A percentile compares a stretch with the other conserved stretches of the same genome.
phyloP scores from a whole-genome alignment of 371 early-diverging fungal genomes.

The Synchytrium microbalum region DNA sequence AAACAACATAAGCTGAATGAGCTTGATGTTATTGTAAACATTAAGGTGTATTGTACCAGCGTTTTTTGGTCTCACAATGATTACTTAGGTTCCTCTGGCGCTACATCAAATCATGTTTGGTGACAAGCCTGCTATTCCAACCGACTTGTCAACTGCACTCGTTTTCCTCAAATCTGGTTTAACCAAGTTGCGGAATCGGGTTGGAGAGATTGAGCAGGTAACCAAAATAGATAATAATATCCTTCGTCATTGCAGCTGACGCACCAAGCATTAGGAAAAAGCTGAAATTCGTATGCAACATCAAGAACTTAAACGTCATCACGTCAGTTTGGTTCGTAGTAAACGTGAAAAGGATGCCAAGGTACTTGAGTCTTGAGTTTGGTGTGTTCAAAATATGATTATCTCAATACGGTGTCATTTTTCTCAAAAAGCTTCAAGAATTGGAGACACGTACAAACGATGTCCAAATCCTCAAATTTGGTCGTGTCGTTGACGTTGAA shows the following conservation, averaged over 20 bases:
- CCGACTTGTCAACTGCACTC: slow-evolving; percentile 32
- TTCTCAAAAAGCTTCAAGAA: slow-evolving; percentile 29
- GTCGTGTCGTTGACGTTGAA: slow-evolving; percentile 46
- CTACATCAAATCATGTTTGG: slow-evolving; percentile 40
- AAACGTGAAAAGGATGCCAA: slow-evolving; percentile 44
- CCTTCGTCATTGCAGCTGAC: neutral
- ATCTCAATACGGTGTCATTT: neutral
- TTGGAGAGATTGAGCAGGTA: slow-evolving; percentile 44
- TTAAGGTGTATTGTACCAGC: neutral
- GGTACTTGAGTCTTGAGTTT: slow-evolving; percentile 14
- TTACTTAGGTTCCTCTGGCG: slow-evolving; percentile 31
- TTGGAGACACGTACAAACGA: slow-evolving; percentile 36
- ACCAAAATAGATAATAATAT: neutral
- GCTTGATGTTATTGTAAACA: slow-evolving; percentile 40
- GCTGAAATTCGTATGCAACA: slow-evolving; percentile 44
- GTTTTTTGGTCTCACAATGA: no score
- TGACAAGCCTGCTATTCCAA: slow-evolving; percentile 30
- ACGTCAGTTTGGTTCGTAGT: slow-evolving; percentile 36
- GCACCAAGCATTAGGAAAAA: slow-evolving; percentile 34
- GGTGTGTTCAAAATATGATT: neutral
- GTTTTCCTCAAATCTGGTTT: slow-evolving; percentile 44
- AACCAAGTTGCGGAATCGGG: slow-evolving; percentile 28
- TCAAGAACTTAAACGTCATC: slow-evolving; percentile 43
- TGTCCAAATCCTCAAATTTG: slow-evolving; percentile 56
- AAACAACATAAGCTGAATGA: slow-evolving; percentile 53